These are phyloP conservation scores for Punctularia strigosozonata DNA, from an alignment of 768 basidiomycete species.

Conservation along the genomic window DNA sequence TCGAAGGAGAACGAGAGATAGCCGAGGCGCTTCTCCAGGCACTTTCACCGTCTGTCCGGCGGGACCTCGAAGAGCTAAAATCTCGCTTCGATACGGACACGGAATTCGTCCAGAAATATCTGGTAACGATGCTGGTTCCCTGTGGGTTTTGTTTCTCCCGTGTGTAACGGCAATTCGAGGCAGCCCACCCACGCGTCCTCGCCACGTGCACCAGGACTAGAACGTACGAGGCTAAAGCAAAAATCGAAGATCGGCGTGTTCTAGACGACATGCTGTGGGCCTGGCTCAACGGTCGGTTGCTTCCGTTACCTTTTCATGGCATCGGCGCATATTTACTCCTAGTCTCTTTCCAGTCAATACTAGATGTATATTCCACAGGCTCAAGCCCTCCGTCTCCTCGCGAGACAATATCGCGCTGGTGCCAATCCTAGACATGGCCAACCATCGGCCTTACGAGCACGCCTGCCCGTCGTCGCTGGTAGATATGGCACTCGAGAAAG, in stretches of 20 bases:
- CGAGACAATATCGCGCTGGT: slow-evolving; percentile 78
- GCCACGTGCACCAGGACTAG: background rate
- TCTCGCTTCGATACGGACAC: slow-evolving; percentile 49
- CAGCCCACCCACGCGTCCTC: background rate
- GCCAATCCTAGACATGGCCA: slow-evolving; percentile 87
- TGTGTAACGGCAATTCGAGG: background rate
- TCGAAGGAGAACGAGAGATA: no score
- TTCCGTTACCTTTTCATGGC: slow-evolving; percentile 3
- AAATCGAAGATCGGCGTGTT: background rate
- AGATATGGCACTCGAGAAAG: slow-evolving; percentile 25
- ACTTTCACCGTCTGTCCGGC: slow-evolving; percentile 37
- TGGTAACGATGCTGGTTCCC: slow-evolving; percentile 41
- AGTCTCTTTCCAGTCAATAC: slow-evolving; percentile 62
- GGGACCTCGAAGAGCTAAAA: slow-evolving; percentile 29
- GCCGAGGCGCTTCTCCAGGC: slow-evolving; percentile 21
- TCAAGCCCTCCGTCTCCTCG: slow-evolving; percentile 34
- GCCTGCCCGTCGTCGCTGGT: slow-evolving; percentile 23
- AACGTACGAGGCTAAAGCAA: background rate
- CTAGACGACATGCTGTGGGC: slow-evolving; percentile 62
- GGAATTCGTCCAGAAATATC: slow-evolving; percentile 32
- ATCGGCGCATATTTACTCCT: slow-evolving; percentile 4
- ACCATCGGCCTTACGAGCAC: slow-evolving; percentile 40
- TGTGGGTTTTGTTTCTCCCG: background rate
- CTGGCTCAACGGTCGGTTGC: slow-evolving; percentile 75
- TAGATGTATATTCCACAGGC: slow-evolving; percentile 69